Evolutionary conservation across 2,329 filamentous ascomycete genomes (phyloP).

Genomic region (Ceratocystis cubensis): DNA sequence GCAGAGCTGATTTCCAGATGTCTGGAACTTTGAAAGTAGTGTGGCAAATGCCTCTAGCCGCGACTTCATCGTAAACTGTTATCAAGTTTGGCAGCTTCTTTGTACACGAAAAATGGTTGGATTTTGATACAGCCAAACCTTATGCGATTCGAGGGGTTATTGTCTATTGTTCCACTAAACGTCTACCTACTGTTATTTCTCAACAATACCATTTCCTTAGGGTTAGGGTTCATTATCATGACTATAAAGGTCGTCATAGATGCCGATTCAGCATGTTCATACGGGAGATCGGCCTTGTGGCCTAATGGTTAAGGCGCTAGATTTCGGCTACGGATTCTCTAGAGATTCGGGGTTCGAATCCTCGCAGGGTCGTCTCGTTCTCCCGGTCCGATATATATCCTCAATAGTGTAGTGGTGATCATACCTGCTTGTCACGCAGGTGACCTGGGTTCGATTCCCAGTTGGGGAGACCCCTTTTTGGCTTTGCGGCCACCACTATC

Average conservation of each 20-base stretch:
- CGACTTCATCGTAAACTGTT: neutral
- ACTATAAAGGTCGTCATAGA: neutral
- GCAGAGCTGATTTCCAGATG: constrained; percentile 8
- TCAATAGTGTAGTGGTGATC: constrained; percentile 17
- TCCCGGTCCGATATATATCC: neutral
- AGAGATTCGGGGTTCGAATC: constrained; percentile 15
- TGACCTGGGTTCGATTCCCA: constrained; percentile 18
- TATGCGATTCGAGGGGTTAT: too few species aligned
- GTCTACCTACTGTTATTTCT: too few species aligned
- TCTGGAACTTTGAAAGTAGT: constrained; percentile 10
- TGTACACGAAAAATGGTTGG: neutral
- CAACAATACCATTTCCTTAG: too few species aligned
- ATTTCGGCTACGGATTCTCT: constrained; percentile 11
- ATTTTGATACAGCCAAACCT: neutral
- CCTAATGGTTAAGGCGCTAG: constrained; percentile 15
- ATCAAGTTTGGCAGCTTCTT: neutral
- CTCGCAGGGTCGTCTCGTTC: constrained; percentile 9
- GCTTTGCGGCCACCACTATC: neutral
- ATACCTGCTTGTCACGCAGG: constrained; percentile 18
- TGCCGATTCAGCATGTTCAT: neutral
- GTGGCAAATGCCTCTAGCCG: neutral
- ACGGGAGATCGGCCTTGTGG: constrained; percentile 7
- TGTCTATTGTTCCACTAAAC: too few species aligned
- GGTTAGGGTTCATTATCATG: fast-evolving
- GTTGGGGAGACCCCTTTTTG: constrained; percentile 8